Evolutionary conservation across 2,329 filamentous ascomycete species (phyloP), one percentile per base, ranked within the genome.

Genomic region (Fusarium heterosporum): DNA sequence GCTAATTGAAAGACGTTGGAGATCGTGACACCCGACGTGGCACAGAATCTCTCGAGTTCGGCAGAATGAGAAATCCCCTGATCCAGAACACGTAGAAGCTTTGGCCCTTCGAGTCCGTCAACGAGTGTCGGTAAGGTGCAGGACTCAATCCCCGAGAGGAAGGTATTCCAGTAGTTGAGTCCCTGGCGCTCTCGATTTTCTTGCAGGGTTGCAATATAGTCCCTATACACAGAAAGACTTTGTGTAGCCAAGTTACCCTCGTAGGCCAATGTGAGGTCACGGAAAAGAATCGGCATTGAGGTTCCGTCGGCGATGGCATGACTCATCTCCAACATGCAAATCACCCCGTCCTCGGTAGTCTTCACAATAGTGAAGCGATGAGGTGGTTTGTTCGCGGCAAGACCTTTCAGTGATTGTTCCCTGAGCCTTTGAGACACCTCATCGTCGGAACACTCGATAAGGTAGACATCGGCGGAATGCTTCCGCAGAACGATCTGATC

Each of bases 401-500:
- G 38, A 4, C 45, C 28, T 3, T 48, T 32, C 4, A 12, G 12
- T 14, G 47, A 19, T 2, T 6, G 42, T 1, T 13, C 4, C 1
- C 2, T 11, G 6, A 63, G 36, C 8, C 6, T 43, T 10, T 32
- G 13, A 22, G 29, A 8, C 16, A 47, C 6, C 12, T 59, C 52
- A 13, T 54, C 4, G 2, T 40, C 41, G 4, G 46, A 29, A 14
- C 65, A 58, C 14, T 68, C 53, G 1, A 61, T 0, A 11, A 48
- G 26, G 3, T 28, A 40, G 0, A 66, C 13, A 2, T 51, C 40
- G 10, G 43, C 41, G 6, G 9, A 7, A n/a, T 61, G 22, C 0
- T 53, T 30, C 22, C 41, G 68, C 0, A 74, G 60, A 26, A 74
- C 70, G 1, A 74, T 49, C 30, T 74, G 72, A 12, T 57, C 32